phyloP scores from a whole-genome alignment of 768 basidiomycete species.

The Ephemerocybe angulata region DNA sequence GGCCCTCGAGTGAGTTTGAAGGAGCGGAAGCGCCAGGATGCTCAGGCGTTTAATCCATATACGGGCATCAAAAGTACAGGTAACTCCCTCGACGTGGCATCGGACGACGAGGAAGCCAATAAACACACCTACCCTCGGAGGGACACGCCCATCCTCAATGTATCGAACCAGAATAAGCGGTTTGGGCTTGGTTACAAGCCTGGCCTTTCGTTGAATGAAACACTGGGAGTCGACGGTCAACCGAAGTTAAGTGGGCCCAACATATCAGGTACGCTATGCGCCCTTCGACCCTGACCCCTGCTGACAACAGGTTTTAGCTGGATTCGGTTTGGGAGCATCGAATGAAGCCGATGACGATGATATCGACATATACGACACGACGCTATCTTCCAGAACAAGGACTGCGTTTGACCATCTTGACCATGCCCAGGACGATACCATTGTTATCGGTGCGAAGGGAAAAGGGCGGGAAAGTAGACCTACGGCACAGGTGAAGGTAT shows the following conservation, averaged over 20 bases:
- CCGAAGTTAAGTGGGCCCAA: constrained; percentile 42
- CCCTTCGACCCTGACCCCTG: not conserved
- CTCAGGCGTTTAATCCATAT: constrained; percentile 38
- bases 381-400: constrained; percentile 36
- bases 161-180: constrained; percentile 67
- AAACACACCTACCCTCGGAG: constrained; percentile 86
- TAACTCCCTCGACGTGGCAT: constrained; percentile 37
- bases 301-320: constrained; percentile 42
- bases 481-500: constrained; percentile 27
- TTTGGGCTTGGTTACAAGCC: constrained; percentile 83
- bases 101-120: constrained; percentile 74
- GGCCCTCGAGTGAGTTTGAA: constrained; percentile 83
- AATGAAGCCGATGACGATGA: constrained; percentile 97
- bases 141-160: constrained; percentile 64
- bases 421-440: constrained; percentile 59
- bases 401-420: constrained; percentile 66
- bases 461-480: not conserved
- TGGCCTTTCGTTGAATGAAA: constrained; percentile 58
- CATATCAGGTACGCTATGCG: constrained; percentile 45
- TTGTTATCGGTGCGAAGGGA: constrained; percentile 36
- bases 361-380: constrained; percentile 72
- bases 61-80: constrained; percentile 26
- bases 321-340: constrained; percentile 83
- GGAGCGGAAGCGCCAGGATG: constrained; percentile 70
- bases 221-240: constrained; percentile 38